Base-by-base conservation (phyloP, 2,329 filamentous ascomycete species). In the Aspergillus calidoustus region DNA sequence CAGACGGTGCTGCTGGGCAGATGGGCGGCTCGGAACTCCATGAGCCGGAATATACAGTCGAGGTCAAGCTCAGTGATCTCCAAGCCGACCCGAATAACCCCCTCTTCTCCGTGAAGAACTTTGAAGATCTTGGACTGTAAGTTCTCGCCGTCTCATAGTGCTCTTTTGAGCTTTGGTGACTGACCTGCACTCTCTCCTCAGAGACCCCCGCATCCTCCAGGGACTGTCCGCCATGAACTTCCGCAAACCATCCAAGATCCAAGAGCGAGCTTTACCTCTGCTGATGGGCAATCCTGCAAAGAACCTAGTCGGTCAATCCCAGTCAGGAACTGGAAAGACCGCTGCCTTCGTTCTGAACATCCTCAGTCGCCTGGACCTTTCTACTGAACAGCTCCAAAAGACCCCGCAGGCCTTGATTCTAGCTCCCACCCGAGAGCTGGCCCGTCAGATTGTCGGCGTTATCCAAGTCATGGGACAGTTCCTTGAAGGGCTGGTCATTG, bases 271-370 rank as follows among this genome's bases (percentile, higher is more conserved):
- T 1, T 86, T 99, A 19, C 95, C 95, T 30, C 84, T 99, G 59
- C 90, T 99, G 73, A 86, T 99, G 66, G 82, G 86, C 70, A 84
- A 97, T 73, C 94, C 95, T n/a, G 90, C 94, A 0, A 85, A 85
- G 67, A 98, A 98, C 79, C 91, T 99, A 86, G 94, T 99, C 73
- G 95, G 93, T 3, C 95, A 99, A 80, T 99, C 95, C n/a, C 95
- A 99, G 78, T 99, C 95, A 2, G 95, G 95, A 70, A 99, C 95
- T 22, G 95, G 95, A 73, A 99, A 99, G 83, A 99, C 95, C 0
- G 95, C 93, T 22, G 95, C 95, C 23, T 99, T 99, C 77, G 91
- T 95, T 50, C 89, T 97, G 64, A 96, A 96, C 64, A 91, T 96
- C 63, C 85, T 99, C 46, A 91, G 91, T 61, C 92, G 95, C 65